Conservation (phyloP, 2,329 filamentous ascomycete species). For the Xylariaceae sp. region DNA sequence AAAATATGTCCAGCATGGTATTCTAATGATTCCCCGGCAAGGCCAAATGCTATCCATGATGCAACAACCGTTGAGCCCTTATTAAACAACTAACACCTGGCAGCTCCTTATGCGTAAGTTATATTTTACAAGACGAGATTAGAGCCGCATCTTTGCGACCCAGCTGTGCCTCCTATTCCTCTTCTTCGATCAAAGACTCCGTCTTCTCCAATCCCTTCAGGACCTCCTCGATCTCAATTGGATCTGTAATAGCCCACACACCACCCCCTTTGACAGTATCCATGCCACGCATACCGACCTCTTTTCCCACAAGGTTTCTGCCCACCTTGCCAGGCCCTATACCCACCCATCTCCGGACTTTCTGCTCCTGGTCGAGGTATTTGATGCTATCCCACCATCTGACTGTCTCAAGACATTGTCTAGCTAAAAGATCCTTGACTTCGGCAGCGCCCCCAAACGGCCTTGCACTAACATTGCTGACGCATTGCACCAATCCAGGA, state of each 20-base stretch:
- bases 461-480: slow-evolving; percentile 84
- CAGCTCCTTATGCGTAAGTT: slow-evolving; percentile 9
- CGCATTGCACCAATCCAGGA: slow-evolving; percentile 75
- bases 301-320: slow-evolving; percentile 90
- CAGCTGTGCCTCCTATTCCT: slow-evolving; percentile 40
- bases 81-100: slow-evolving; percentile 14
- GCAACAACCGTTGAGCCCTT: slow-evolving; percentile 12
- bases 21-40: too few relatives aligned
- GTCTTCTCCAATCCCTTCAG: slow-evolving; percentile 71
- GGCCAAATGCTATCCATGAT: not conserved
- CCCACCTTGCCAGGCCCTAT: slow-evolving; percentile 95
- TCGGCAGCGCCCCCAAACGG: slow-evolving; percentile 78
- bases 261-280: slow-evolving; percentile 86
- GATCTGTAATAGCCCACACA: slow-evolving; percentile 89
- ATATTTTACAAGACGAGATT: slow-evolving; percentile 16
- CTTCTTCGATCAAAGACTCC: slow-evolving; percentile 58
- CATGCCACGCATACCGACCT: slow-evolving; percentile 84
- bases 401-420: slow-evolving; percentile 90
- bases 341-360: slow-evolving; percentile 85
- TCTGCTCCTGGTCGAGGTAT: slow-evolving; percentile 84
- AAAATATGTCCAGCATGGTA: too few relatives aligned
- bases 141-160: not conserved
- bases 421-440: slow-evolving; percentile 78
- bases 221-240: slow-evolving; percentile 75
- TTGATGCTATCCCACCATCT: slow-evolving; percentile 93